Evolutionary conservation across 2,329 filamentous ascomycete genomes (phyloP).

Genomic region (Colletotrichum scovillei): DNA sequence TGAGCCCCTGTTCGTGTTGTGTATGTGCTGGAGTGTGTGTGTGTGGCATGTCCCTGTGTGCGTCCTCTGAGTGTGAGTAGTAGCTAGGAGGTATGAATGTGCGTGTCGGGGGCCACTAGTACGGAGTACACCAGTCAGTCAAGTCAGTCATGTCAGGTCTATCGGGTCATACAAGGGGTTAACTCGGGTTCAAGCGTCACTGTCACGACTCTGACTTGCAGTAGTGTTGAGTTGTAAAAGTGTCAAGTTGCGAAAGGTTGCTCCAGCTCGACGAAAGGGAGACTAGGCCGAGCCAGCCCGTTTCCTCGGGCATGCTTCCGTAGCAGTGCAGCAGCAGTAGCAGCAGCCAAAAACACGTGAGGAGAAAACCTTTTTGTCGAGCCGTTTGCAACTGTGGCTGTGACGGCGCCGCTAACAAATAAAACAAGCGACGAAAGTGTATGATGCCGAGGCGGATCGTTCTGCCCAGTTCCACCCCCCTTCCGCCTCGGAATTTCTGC

Average conservation of each 20-base stretch:
- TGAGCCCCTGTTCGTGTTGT: slow-evolving; percentile 10
- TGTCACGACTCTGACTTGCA: not conserved
- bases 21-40: not conserved
- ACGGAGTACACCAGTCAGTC: not conserved
- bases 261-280: not conserved
- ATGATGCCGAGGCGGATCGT: slow-evolving; percentile 28
- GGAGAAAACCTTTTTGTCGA: not conserved
- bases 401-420: slow-evolving; percentile 9
- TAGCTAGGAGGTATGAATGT: not conserved
- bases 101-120: not conserved
- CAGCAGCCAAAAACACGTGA: slow-evolving; percentile 15
- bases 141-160: not conserved
- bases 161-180: not conserved
- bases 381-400: slow-evolving; percentile 24
- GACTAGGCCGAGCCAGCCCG: not conserved
- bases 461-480: slow-evolving; percentile 32
- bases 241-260: not conserved
- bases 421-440: not conserved
- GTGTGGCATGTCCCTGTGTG: not conserved
- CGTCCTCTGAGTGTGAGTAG: not conserved
- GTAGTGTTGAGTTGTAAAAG: no score
- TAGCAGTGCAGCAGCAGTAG: not conserved
- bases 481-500: slow-evolving; percentile 29
- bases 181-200: not conserved
- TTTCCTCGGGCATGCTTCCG: not conserved